These are phyloP conservation scores for Microdochium trichocladiopsis DNA, from an alignment of 2,329 filamentous ascomycete species.

Conservation along the genomic window DNA sequence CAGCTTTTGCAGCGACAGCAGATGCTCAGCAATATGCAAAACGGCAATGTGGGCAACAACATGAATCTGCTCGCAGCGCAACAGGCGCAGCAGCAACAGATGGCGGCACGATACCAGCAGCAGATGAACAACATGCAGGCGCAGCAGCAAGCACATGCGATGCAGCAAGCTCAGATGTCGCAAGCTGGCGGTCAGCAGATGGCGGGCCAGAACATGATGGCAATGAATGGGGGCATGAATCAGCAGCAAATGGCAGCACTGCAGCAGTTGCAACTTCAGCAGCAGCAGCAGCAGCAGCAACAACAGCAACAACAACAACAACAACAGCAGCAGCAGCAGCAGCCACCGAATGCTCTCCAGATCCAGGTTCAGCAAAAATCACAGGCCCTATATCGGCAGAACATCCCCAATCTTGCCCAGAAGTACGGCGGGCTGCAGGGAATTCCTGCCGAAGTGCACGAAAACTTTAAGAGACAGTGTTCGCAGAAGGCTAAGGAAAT, in stretches of 20 bases:
- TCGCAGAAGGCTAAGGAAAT: constrained; percentile 26
- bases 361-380: constrained; percentile 13
- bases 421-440: constrained; percentile 34
- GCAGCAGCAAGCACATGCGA: constrained; percentile 29
- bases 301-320: constrained; percentile 22
- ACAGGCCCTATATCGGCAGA: constrained; percentile 28
- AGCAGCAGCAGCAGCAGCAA: constrained; percentile 24
- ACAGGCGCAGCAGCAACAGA: constrained; percentile 34
- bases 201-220: constrained; percentile 34
- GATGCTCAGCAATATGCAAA: constrained; percentile 19
- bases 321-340: constrained; percentile 13
- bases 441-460: constrained; percentile 37
- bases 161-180: constrained; percentile 28
- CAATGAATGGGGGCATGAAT: constrained; percentile 21
- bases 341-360: constrained; percentile 17
- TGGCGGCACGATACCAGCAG: constrained; percentile 21
- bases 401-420: constrained; percentile 23
- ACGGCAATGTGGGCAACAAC: constrained; percentile 25
- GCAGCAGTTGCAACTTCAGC: constrained; percentile 16
- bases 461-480: constrained; percentile 37
- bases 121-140: constrained; percentile 24
- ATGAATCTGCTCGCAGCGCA: constrained; percentile 15
- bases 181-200: constrained; percentile 31
- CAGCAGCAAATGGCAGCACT: constrained; percentile 19
- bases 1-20: constrained; percentile 24